These are phyloP conservation scores for Bjerkandera adusta DNA, from an alignment of 1,284 basidiomycete species.

Conservation along the genomic window DNA sequence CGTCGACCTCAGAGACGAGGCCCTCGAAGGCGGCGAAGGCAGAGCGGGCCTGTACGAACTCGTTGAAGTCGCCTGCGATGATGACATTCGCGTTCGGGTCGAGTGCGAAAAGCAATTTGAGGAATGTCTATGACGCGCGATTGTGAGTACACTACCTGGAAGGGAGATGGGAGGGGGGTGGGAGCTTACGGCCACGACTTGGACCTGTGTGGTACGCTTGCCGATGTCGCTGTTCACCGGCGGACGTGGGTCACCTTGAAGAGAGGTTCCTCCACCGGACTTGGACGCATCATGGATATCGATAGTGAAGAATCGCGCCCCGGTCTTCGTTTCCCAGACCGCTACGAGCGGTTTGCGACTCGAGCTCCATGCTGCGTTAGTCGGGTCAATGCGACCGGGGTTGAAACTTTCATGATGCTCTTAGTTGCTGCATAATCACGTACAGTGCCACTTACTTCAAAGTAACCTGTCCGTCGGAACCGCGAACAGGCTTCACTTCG, in stretches of 20 bases:
- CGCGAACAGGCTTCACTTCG: conserved; percentile 39
- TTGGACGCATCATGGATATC: conserved; percentile 61
- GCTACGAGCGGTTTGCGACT: conserved; percentile 62
- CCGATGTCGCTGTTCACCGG: conserved; percentile 54
- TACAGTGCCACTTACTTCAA: conserved; percentile 43
- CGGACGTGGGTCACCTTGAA: conserved; percentile 51
- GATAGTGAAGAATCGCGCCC: conserved; percentile 51
- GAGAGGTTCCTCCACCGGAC: conserved; percentile 46
- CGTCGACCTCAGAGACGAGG: conserved; percentile 50
- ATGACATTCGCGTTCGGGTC: conserved; percentile 50
- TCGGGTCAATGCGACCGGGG: conserved; percentile 62
- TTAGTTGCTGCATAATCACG: too few species aligned
- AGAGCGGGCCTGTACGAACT: conserved; percentile 49
- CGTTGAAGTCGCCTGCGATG: conserved; percentile 64
- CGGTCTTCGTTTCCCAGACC: conserved; percentile 46
- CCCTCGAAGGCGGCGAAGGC: conserved; percentile 47
- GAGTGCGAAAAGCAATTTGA: conserved; percentile 40
- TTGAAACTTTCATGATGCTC: conserved; percentile 44
- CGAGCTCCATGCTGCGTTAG: conserved; percentile 49
- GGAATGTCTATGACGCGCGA: conserved; percentile 40
- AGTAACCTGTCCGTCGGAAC: conserved; percentile 34
- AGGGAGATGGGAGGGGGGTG: neutral
- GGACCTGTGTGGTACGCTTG: conserved; percentile 49
- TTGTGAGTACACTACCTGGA: neutral
- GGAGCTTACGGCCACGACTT: conserved; percentile 42